These are phyloP conservation scores for Solanum aculeatissimum DNA, from an alignment of 305 asterid species.

Conservation along the genomic window DNA sequence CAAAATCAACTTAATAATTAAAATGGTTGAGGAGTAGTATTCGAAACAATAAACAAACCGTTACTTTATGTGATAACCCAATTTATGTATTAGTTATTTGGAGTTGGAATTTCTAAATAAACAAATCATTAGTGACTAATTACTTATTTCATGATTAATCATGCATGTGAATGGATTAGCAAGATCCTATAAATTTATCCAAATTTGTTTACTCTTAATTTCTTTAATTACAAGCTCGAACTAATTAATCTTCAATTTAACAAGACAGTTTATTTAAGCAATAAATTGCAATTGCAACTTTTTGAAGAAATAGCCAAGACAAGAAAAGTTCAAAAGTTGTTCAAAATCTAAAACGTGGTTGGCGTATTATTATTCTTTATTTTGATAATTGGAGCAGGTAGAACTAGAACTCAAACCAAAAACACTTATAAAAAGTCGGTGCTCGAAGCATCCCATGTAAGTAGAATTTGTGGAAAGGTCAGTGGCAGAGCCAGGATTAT, in stretches of 20 bases:
- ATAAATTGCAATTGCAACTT: neutral
- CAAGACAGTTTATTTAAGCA: neutral
- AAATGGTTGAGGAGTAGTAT: neutral
- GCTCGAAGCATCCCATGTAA: neutral
- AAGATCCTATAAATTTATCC: neutral
- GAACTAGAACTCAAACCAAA: constrained; percentile 57
- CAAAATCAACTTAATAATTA: too few species aligned
- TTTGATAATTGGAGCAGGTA: constrained; percentile 59
- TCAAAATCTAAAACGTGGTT: constrained; percentile 13
- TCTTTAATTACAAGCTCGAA: neutral
- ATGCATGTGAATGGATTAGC: neutral
- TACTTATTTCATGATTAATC: neutral
- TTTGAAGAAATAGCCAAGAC: neutral
- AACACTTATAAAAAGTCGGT: neutral
- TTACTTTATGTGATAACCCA: neutral
- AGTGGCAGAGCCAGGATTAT: too few species aligned
- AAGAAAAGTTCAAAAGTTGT: neutral
- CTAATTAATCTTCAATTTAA: neutral
- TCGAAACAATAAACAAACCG: neutral
- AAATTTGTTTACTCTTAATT: neutral
- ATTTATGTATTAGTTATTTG: neutral
- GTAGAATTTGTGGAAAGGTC: neutral
- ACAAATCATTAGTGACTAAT: neutral
- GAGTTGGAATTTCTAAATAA: neutral
- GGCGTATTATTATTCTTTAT: constrained; percentile 6